Conservation (phyloP, 78 protist species). For the Pigoraptor vietnamica region DNA sequence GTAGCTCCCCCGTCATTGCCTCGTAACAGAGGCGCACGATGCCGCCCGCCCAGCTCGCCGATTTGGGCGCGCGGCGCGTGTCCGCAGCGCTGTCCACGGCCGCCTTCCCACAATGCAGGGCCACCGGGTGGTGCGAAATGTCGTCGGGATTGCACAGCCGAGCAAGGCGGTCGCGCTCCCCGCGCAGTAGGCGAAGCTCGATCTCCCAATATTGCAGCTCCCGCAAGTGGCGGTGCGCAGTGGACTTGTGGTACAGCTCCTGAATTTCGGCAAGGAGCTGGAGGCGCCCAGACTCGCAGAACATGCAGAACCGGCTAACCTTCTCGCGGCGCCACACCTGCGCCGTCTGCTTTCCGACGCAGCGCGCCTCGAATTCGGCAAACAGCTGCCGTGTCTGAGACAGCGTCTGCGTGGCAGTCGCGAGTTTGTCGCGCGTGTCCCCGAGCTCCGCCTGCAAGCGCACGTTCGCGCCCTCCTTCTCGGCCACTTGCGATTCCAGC, state of each 20-base stretch:
- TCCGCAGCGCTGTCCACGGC: background rate
- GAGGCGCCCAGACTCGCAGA: background rate
- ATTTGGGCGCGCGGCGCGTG: background rate
- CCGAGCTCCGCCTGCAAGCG: background rate
- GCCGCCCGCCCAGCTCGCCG: background rate
- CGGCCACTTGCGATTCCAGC: background rate
- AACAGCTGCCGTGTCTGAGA: background rate
- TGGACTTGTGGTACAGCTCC: background rate
- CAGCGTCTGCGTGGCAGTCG: background rate
- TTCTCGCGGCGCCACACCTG: background rate
- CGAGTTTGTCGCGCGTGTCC: background rate
- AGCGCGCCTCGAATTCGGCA: background rate
- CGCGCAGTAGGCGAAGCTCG: background rate
- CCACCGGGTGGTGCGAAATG: background rate
- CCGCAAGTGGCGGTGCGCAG: background rate
- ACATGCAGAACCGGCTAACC: background rate
- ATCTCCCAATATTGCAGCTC: background rate
- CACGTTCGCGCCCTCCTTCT: background rate
- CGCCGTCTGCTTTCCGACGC: background rate
- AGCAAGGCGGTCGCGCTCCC: background rate
- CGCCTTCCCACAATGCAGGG: background rate
- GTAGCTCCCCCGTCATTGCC: background rate
- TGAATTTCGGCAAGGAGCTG: background rate
- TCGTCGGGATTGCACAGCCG: background rate
- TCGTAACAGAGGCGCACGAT: background rate